phyloP scores from a whole-genome alignment of 2,329 filamentous ascomycete species.

The Fusarium albidum region DNA sequence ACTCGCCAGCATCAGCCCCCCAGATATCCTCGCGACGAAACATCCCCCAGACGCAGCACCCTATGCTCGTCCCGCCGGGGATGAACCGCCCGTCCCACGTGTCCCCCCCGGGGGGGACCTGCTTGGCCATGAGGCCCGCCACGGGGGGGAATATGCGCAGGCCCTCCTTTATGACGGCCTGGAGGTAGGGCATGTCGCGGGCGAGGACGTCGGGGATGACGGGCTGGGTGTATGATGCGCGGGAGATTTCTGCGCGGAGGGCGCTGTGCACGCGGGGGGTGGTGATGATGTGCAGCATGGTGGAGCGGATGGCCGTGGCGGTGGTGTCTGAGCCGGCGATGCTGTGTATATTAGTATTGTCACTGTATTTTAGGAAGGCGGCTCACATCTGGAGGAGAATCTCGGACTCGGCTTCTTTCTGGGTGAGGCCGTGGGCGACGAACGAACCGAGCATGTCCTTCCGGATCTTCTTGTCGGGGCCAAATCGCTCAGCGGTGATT shows the following conservation, averaged over 20 bases:
- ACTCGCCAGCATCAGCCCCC: conserved; percentile 46
- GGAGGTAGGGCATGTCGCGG: conserved; percentile 51
- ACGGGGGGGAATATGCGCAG: conserved; percentile 50
- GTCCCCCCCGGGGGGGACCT: conserved; percentile 43
- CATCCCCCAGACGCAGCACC: conserved; percentile 47
- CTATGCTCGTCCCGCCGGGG: conserved; percentile 45
- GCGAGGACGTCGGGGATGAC: conserved; percentile 46
- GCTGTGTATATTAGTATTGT: conserved; percentile 31
- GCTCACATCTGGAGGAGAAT: conserved; percentile 37
- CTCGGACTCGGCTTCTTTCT: conserved; percentile 40
- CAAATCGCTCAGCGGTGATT: conserved; percentile 40
- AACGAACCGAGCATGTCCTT: conserved; percentile 46
- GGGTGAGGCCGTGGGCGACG: conserved; percentile 38
- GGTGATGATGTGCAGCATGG: conserved; percentile 61
- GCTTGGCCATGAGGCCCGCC: conserved; percentile 48
- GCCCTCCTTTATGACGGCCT: conserved; percentile 60
- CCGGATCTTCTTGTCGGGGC: conserved; percentile 36
- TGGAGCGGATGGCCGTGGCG: conserved; percentile 61
- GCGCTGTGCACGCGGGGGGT: conserved; percentile 55
- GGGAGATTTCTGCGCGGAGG: conserved; percentile 47
- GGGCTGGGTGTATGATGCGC: conserved; percentile 20
- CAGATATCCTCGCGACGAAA: conserved; percentile 45
- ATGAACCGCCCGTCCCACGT: conserved; percentile 43
- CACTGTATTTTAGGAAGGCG: too few relatives aligned
- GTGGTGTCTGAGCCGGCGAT: conserved; percentile 67